Percentiles rank a stretch among this genome's conserved stretches.
Evolutionary conservation across 1,139 yeast genomes (phyloP).

Genomic region (Blastobotrys apis): DNA sequence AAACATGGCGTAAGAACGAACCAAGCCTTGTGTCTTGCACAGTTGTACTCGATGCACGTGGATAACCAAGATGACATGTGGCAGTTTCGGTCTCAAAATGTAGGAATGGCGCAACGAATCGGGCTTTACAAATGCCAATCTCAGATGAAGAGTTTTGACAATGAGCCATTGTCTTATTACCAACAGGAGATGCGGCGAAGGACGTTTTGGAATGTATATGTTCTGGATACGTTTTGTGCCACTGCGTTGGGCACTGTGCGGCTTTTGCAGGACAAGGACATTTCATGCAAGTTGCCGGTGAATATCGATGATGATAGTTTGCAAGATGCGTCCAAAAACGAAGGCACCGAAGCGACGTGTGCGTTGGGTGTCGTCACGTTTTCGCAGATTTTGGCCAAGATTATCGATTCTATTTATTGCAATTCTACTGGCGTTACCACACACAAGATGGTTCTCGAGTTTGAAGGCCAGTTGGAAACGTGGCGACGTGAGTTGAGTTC

Average conservation of each 20-base stretch:
- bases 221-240: constrained; percentile 71
- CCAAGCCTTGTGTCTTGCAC: constrained; percentile 63
- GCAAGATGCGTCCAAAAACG: constrained; percentile 13
- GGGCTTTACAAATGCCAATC: constrained; percentile 86
- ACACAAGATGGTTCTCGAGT: constrained; percentile 39
- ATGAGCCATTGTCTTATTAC: constrained; percentile 37
- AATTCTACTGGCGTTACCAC: constrained; percentile 43
- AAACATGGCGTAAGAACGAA: constrained; percentile 64
- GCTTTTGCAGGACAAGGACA: constrained; percentile 69
- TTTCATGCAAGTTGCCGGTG: constrained; percentile 81
- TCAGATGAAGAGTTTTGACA: constrained; percentile 64
- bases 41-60: constrained; percentile 65
- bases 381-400: constrained; percentile 67
- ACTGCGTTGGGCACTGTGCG: constrained; percentile 80
- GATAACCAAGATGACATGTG: constrained; percentile 75
- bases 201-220: constrained; percentile 78
- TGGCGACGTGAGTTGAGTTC: constrained; percentile 74
- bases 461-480: constrained; percentile 67
- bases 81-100: constrained; percentile 68
- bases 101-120: constrained; percentile 81
- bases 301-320: constrained; percentile 50
- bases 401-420: constrained; percentile 56
- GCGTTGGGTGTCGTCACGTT: constrained; percentile 46
- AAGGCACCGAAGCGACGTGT: constrained; percentile 18
- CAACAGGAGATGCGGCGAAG: constrained; percentile 82